Evolutionary conservation across 306 rosid species (phyloP), one percentile per base, ranked within the genome.

Genomic region (Astragalus glycyphyllos): DNA sequence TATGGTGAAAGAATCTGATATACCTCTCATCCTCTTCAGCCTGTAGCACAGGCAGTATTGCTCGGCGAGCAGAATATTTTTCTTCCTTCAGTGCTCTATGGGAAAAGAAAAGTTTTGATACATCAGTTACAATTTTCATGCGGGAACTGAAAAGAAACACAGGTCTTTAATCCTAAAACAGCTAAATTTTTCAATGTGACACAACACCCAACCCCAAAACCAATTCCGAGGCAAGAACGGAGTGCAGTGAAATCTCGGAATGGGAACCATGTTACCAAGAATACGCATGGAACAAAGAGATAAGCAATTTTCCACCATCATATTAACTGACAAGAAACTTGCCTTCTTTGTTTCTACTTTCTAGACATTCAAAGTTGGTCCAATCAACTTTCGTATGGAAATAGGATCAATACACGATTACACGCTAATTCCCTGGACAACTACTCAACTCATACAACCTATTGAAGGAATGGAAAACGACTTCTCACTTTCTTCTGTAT

Each of bases 21-120:
- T 81, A 95, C 99, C 99, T 91, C 78, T 95, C 97, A 53, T 95
- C 99, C 77, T 95, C 99, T 79, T 95, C 99, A 35, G 99, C 99
- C 82, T 95, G 99, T 60, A 95, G 87, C 63, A 95, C 83, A 4
- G 97, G 99, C 58, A 91, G 80, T 71, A 95, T 87, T 9, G 99
- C 91, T 58, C 96, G 80, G 3, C 99, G 93, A 34, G 99, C 96
- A 72, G 96, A 77, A 85, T 86, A 91, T 74, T 91, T 95, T 69
- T 95, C 99, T 79, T 91, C 99, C 76, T 91, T 95, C 2, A 95
- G 84, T 2, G 84, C 99, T 84, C 99, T 95, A 57, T 8, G 73
- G 26, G 34, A 68, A 80, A 45, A 57, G 46, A 56, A 64, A 54
- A 40, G 47, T 44, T 65, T 75, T 13, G 35, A 75, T 16, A 37